These are phyloP conservation scores for Puccinia novopanici DNA, from an alignment of 1,284 basidiomycete species.

Conservation along the genomic window DNA sequence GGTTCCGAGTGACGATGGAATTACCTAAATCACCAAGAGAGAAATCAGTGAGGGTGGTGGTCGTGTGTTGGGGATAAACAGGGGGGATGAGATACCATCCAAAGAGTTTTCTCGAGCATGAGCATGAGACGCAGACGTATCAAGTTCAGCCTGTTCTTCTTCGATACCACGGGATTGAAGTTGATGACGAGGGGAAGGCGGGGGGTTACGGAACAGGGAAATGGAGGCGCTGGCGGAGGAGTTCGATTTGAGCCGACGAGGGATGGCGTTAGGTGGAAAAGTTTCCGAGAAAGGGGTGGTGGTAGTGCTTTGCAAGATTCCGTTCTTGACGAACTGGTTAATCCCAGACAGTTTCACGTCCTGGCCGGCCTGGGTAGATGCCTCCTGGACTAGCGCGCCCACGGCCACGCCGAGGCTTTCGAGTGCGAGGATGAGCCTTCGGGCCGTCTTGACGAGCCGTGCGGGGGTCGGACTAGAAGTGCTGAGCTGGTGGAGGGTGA, in stretches of 20 bases:
- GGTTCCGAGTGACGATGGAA: not conserved
- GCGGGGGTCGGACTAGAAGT: not conserved
- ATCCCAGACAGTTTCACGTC: not conserved
- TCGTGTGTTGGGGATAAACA: not conserved
- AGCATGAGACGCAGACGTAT: not conserved
- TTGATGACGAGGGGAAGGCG: slow-evolving; percentile 17
- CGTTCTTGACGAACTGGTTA: slow-evolving; percentile 21
- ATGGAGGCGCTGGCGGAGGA: not conserved
- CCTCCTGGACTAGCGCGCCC: slow-evolving; percentile 11
- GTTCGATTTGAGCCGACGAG: slow-evolving; percentile 19
- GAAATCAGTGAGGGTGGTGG: not conserved
- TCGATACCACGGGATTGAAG: slow-evolving; percentile 39
- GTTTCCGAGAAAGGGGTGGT: not conserved
- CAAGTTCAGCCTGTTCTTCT: slow-evolving; percentile 45
- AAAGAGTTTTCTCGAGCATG: not conserved
- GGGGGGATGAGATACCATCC: not conserved
- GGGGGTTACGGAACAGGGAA: not conserved
- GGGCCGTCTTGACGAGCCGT: slow-evolving; percentile 8
- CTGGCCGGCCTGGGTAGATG: not conserved
- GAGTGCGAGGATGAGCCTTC: not conserved
- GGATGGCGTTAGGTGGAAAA: not conserved
- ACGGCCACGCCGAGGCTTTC: slow-evolving; percentile 18
- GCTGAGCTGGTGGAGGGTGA: not conserved
- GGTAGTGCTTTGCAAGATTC: not conserved
- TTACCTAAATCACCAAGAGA: not conserved